Base-by-base conservation (phyloP, 495 filamentous ascomycete species). In the Endocarpon pusillum region DNA sequence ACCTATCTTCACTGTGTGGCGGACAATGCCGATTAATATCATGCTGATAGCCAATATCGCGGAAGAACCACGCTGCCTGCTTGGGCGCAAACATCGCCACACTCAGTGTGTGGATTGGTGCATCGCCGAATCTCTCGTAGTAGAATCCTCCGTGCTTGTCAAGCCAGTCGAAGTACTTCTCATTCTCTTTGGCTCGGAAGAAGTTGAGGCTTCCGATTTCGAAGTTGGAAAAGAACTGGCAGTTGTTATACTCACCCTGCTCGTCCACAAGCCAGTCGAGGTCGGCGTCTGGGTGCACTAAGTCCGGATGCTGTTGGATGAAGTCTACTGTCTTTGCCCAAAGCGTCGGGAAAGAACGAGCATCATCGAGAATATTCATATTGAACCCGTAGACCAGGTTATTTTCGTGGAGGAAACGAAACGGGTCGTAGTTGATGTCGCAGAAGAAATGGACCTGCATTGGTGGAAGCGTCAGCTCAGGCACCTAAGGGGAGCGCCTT, bases 361-460 rank as follows among this genome's bases (percentile, higher is more conserved):
- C 57, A 40, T 66, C 62, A 37, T 70, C 65, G 18, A 69, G 48
- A 20, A 67, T 67, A 20, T 61, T 63, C 58, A 66, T 67, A 39
- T 64, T 68, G 40, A 67, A 66, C 7, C 63, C 81, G 49, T 89
- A 89, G 19, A 78, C 85, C 55, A 86, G 84, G 58, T 86, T 81
- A 58, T 82, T 67, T 53, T 87, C 81, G 32, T 71, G 64, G 80
- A 89, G 86, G 53, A 78, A 87, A 42, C 74, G 73, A 66, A 89
- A 89, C 33, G 86, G 76, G 49, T 89, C 81, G 61, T 89, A 89
- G 56, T 84, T 78, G 32, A 67, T 61, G 39, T 67, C 63, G 35
- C 61, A 47, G 39, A 69, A 71, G 42, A 58, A 66, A 60, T 45
- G 44, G 21, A 53, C 46, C 28, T 49, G 39, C 18, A 36, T 40